Evolutionary conservation across 2,329 filamentous ascomycete genomes (phyloP).

Genomic region (Fusarium caatingaense): DNA sequence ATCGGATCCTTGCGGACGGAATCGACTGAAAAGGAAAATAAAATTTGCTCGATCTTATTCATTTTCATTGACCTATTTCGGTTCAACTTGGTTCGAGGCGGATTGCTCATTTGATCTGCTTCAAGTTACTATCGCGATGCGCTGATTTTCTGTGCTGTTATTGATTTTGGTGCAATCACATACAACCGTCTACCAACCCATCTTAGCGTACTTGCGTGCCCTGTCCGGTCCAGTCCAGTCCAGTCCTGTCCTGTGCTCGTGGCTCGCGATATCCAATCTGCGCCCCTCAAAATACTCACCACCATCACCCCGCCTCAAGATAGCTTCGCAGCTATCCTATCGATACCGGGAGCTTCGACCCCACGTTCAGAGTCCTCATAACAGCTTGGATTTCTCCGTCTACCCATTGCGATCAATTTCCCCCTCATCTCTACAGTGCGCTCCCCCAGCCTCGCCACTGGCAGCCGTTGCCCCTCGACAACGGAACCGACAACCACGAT

Average conservation of each 20-base stretch:
- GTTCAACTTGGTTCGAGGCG: neutral
- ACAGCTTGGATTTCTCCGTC: neutral
- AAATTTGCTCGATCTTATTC: neutral
- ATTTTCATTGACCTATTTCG: neutral
- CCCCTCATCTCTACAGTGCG: conserved; percentile 22
- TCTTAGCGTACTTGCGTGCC: conserved; percentile 27
- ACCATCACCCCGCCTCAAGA: conserved; percentile 44
- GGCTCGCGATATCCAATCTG: conserved; percentile 36
- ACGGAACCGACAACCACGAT: conserved; percentile 9
- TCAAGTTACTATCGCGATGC: conserved; percentile 5
- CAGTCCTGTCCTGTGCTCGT: conserved; percentile 20
- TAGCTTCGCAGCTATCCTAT: conserved; percentile 42
- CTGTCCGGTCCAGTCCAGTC: conserved; percentile 8
- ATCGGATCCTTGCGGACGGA: conserved; percentile 24
- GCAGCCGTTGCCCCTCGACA: conserved; percentile 22
- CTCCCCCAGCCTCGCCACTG: conserved; percentile 24
- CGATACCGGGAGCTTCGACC: conserved; percentile 35
- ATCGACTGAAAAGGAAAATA: conserved; percentile 16
- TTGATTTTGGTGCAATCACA: conserved; percentile 22
- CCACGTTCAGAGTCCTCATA: conserved; percentile 15
- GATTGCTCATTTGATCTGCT: conserved; percentile 1
- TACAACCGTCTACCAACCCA: conserved; percentile 13
- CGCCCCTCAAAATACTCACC: conserved; percentile 39
- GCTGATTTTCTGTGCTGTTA: conserved; percentile 7
- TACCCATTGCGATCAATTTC: conserved; percentile 10